Evolutionary conservation across 305 asterid genomes (phyloP), one percentile per base, ranked within the genome.

Genomic region (Rubia peregrina): DNA sequence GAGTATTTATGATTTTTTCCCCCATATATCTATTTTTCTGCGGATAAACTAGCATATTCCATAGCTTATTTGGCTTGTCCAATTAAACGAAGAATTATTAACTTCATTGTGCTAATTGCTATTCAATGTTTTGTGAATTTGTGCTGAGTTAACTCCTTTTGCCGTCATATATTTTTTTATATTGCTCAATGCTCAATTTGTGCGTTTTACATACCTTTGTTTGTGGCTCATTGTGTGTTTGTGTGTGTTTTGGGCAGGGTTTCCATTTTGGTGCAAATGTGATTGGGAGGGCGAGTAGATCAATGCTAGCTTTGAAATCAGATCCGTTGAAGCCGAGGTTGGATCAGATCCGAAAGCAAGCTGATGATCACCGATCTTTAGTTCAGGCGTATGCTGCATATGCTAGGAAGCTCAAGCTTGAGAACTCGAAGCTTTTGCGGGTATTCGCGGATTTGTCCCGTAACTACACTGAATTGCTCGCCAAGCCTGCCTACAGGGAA

Each of bases 341-440:
- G 67, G 85, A 87, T 74, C 80, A 85, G 85, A 86, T 89, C 75
- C 72, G 83, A 46, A 84, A 84, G 71, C 91, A 87, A 76, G 90
- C 91, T 10, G 87, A 86, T 65, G 88, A 89, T 79, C 93, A 89
- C 43, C 72, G 82, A 55, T 85, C 89, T 13, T 82, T 87, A 65
- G 90, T 82, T 67, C 81, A 79, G 76, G 88, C 89, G 17, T 87
- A 89, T 70, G 88, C 87, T 42, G 77, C 92, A 5, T 87, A 87
- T 72, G 96, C 88, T 46, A 83, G 96, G 74, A 87, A 88, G 82
- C 91, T 89, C 73, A 89, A 89, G 74, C 90, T 89, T 33, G 96
- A 90, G 77, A 85, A 88, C 85, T 85, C 96, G 4, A 88, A 88
- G 84, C 83, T 90, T 6, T 90, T 90, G 40, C 77, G 96, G 71